Percentiles rank a stretch among this genome's conserved stretches.
phyloP scores from a whole-genome alignment of 257 asterid species.

The Nicotiana obtusifolia region DNA sequence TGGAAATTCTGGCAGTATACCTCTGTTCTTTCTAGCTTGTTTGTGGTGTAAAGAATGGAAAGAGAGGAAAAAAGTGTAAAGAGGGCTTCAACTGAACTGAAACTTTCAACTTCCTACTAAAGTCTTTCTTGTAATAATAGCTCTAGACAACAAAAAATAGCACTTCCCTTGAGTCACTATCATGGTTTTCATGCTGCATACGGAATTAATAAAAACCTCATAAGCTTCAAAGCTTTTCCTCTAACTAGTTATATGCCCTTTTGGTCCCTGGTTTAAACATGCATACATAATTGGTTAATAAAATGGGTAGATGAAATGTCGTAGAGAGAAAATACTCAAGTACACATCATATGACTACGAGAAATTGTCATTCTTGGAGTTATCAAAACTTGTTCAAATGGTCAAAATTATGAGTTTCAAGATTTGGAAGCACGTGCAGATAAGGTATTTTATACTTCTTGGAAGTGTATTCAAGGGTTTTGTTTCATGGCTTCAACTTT shows the following conservation, averaged over 20 bases:
- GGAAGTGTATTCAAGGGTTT: not conserved
- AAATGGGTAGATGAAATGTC: not conserved
- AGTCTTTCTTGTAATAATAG: conserved; percentile 10
- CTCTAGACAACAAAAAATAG: conserved; percentile 1
- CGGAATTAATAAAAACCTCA: not conserved
- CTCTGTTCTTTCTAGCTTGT: not conserved
- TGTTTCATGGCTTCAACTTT: not conserved
- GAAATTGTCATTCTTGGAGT: conserved; percentile 2
- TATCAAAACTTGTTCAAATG: not conserved
- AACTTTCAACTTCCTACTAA: conserved; percentile 2
- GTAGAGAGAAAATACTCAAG: not conserved
- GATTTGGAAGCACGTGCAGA: conserved; percentile 2
- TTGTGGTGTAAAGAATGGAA: not conserved
- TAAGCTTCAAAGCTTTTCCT: not conserved
- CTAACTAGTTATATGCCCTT: not conserved
- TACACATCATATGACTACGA: not conserved
- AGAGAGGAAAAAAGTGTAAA: not conserved
- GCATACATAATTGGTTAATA: not conserved
- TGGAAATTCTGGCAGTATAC: conserved; percentile 6
- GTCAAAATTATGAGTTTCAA: conserved; percentile 2
- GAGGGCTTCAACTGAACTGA: not conserved
- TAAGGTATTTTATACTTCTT: not conserved
- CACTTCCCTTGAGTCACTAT: not conserved
- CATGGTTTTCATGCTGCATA: not conserved
- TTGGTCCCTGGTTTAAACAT: conserved; percentile 2